Conservation (phyloP, 345 rosid genomes). For the Rhizophora apiculata region DNA sequence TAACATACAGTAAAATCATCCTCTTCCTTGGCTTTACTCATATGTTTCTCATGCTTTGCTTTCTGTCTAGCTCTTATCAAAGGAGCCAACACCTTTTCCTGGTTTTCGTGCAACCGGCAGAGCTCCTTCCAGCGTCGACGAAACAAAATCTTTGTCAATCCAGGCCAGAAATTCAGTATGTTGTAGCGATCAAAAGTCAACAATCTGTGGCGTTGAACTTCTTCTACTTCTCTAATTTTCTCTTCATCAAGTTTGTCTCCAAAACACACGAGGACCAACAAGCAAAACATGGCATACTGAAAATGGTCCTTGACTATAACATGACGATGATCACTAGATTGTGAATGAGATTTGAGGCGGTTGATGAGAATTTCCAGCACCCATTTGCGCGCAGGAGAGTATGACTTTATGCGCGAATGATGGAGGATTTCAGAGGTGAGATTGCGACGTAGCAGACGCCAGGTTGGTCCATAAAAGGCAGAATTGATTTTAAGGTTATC, state of each 20-base stretch:
- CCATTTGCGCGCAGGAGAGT: slow-evolving; percentile 38
- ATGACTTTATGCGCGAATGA: slow-evolving; percentile 18
- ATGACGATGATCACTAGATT: slow-evolving; percentile 5
- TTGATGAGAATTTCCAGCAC: slow-evolving; percentile 34
- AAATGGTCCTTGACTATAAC: slow-evolving; percentile 23
- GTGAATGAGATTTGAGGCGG: neutral
- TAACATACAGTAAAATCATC: neutral
- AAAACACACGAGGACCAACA: slow-evolving; percentile 38
- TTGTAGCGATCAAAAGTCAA: slow-evolving; percentile 11
- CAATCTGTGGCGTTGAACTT: slow-evolving; percentile 19
- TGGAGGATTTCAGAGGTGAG: slow-evolving; percentile 48
- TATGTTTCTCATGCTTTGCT: neutral
- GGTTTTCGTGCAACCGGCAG: slow-evolving; percentile 7
- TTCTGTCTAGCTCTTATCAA: slow-evolving; percentile 17
- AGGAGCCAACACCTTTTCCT: slow-evolving; percentile 6
- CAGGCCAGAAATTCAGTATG: slow-evolving; percentile 26
- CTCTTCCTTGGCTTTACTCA: neutral
- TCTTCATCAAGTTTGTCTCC: slow-evolving; percentile 40
- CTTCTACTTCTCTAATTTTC: slow-evolving; percentile 20
- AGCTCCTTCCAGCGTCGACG: too few relatives aligned
- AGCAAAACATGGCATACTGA: slow-evolving; percentile 32
- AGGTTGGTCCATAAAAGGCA: slow-evolving; percentile 40
- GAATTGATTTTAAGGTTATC: slow-evolving; percentile 42
- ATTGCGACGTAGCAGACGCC: slow-evolving; percentile 46
- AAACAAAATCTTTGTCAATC: slow-evolving; percentile 10